Percentiles rank a stretch among this genome's conserved stretches.
These are phyloP conservation scores for Aspergillus sparsus DNA, from an alignment of 495 filamentous ascomycete species.

Conservation along the genomic window DNA sequence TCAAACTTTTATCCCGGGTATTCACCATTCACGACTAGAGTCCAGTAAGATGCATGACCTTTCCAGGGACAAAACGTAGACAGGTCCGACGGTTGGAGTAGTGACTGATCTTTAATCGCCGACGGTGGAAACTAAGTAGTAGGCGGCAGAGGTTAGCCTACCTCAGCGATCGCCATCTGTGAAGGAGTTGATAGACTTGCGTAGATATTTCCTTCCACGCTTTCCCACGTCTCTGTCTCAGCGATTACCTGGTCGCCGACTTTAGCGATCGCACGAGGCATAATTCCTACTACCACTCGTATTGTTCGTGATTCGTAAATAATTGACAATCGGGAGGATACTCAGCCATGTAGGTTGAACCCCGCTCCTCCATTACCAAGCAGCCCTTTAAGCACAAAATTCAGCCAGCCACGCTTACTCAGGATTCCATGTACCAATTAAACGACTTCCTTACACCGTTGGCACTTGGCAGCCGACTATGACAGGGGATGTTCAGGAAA, in stretches of 20 bases:
- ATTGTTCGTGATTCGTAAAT: background rate
- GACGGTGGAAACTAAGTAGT: conserved; percentile 37
- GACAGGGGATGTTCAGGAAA: too few relatives aligned
- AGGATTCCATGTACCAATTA: too few relatives aligned
- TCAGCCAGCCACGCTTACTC: too few relatives aligned
- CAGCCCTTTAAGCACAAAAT: too few relatives aligned
- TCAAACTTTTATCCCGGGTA: conserved; percentile 1
- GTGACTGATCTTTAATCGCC: conserved; percentile 42
- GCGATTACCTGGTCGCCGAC: conserved; percentile 61
- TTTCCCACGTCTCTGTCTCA: conserved; percentile 60
- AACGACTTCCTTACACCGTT: too few relatives aligned
- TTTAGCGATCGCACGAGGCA: conserved; percentile 58
- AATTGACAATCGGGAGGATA: background rate
- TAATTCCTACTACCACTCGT: conserved; percentile 18
- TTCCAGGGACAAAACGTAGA: conserved; percentile 68
- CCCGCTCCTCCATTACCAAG: too few relatives aligned
- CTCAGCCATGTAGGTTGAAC: too few relatives aligned
- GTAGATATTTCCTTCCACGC: conserved; percentile 74
- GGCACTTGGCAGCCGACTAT: too few relatives aligned
- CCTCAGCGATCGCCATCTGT: background rate
- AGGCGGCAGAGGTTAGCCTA: conserved; percentile 7
- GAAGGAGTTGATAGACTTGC: conserved; percentile 36
- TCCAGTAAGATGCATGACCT: conserved; percentile 69
- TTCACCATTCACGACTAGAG: conserved; percentile 57
- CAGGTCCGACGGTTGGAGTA: conserved; percentile 50